Base-by-base conservation (phyloP, 768 basidiomycete species). In the Pleurotus pulmonarius region DNA sequence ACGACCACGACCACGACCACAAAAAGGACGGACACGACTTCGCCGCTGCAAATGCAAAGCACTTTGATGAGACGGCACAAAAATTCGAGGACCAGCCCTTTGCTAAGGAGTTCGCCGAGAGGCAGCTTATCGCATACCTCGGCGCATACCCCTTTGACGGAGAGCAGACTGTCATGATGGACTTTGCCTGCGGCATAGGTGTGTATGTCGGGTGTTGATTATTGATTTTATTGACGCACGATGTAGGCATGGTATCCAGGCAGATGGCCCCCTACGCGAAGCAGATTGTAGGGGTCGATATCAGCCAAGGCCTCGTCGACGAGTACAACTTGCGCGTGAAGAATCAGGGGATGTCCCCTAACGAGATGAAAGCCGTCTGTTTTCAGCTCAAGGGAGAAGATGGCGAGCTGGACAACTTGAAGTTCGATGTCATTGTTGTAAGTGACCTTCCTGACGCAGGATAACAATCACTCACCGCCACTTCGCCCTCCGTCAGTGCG, bases 141-240 rank as follows among this genome's bases (percentile, higher is more conserved):
- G 60, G 70, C 22, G 66, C 65, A 8, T 81, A 79, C 59, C 59
- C 71, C 0, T 85, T 91, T 61, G 73, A 83, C 53, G 79, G 80
- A 44, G 75, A 82, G 25, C 63, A 61, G 5, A 90, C 88, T 4
- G 73, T 68, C 5, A 73, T 86, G 15, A 73, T 92, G 77, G 90
- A 91, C 61, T 91, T 80, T 63, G 89, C 89, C 4, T 91, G 89
- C 65, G 88, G 88, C 11, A 81, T 81, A 58, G 89, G 87, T 85
- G 56, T 38, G 71, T 62, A 34, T 8, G 29, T 34, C 9, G 7
- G 3, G 9, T 29, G 7, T 34, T 3, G 3, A 34, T 7, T 7
- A 29, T 29, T 7, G 9, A 1, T 2, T 29, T 9, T 34, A 8
- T 8, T 34, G 29, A 34, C 9, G 29, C 29, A 8, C 9, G 7